Evolutionary conservation across 169 alveolate species (phyloP).

Genomic region (Eimeria nieschulzi): DNA sequence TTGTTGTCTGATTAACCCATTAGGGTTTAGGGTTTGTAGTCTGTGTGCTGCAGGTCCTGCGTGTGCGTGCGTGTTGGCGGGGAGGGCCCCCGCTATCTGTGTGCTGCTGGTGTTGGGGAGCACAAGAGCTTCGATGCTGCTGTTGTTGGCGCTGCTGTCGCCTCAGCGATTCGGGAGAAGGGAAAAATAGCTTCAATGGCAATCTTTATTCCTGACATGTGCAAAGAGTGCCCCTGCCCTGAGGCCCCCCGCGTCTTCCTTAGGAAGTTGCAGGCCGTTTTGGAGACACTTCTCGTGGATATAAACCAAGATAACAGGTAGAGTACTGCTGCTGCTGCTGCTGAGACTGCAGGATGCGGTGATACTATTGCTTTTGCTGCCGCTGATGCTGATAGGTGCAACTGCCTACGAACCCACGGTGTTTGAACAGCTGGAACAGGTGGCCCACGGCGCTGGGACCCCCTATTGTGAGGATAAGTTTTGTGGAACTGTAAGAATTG

Average conservation of each 20-base stretch:
- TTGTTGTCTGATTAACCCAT: neutral
- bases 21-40: neutral
- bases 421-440: too few species aligned
- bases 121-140: conserved; percentile 5
- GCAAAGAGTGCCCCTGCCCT: conserved; percentile 10
- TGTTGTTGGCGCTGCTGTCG: conserved; percentile 10
- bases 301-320: neutral
- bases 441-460: too few species aligned
- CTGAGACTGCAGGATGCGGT: neutral
- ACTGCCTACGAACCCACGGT: neutral
- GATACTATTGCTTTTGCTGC: neutral
- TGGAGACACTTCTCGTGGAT: neutral
- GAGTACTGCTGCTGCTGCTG: conserved; percentile 13
- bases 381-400: neutral
- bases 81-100: neutral
- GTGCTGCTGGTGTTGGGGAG: conserved; percentile 1
- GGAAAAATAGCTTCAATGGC: neutral
- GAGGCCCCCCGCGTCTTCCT: neutral
- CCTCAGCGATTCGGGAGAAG: neutral
- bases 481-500: neutral
- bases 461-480: too few species aligned
- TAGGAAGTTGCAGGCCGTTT: neutral
- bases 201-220: neutral
- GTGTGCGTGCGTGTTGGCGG: neutral
- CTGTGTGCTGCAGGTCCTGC: conserved; percentile 1